Percentiles rank a stretch among this genome's conserved stretches.
Evolutionary conservation across 2,329 filamentous ascomycete genomes (phyloP).

Genomic region (Pseudogymnoascus sp.): DNA sequence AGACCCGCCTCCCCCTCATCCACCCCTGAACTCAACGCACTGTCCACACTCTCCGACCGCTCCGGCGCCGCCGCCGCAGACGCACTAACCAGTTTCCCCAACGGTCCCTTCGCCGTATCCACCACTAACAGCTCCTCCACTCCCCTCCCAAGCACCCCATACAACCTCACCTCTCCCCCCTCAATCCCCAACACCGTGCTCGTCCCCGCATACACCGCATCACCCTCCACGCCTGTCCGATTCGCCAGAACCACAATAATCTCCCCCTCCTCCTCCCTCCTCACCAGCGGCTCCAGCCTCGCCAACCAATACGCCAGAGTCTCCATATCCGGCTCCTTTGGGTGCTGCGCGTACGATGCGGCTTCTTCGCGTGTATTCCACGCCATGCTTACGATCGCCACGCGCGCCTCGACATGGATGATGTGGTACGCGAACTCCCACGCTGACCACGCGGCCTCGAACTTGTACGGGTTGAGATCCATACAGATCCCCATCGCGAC

Average conservation of each 20-base stretch:
- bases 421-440: slow-evolving; percentile 42
- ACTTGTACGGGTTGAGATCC: slow-evolving; percentile 46
- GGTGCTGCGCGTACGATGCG: slow-evolving; percentile 36
- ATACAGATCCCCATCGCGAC: slow-evolving; percentile 51
- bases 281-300: slow-evolving; percentile 55
- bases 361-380: slow-evolving; percentile 45
- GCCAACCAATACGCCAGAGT: slow-evolving; percentile 66
- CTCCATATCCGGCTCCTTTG: slow-evolving; percentile 55
- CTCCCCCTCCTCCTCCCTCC: slow-evolving; percentile 41
- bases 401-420: slow-evolving; percentile 42
- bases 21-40: background rate
- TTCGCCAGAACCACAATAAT: slow-evolving; percentile 62
- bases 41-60: background rate
- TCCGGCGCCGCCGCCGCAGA: background rate
- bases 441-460: slow-evolving; percentile 36
- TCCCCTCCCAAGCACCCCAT: slow-evolving; percentile 57
- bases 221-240: slow-evolving; percentile 54
- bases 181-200: slow-evolving; percentile 60
- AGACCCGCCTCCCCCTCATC: background rate
- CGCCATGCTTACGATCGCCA: slow-evolving; percentile 65
- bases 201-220: slow-evolving; percentile 60
- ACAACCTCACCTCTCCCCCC: slow-evolving; percentile 54
- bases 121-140: slow-evolving; percentile 58
- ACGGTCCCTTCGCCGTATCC: slow-evolving; percentile 35
- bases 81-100: background rate